Evolutionary conservation across 371 early-diverging fungal genomes (phyloP), one percentile per base, ranked within the genome.

Genomic region (Apophysomyces trapeziformis): DNA sequence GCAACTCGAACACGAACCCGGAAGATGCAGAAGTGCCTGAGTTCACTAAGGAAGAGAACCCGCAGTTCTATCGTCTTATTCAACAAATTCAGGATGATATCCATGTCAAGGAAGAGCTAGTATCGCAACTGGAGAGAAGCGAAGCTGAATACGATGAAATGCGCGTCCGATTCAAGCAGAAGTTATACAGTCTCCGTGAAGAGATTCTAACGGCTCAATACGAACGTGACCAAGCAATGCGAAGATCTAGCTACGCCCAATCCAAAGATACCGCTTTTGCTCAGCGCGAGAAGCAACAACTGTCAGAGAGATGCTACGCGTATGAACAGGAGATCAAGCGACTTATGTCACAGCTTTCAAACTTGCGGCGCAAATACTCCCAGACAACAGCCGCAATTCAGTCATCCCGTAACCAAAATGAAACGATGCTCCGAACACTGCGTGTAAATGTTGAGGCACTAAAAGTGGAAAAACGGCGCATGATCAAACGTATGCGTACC

Each of bases 401-500:
- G 12, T 73, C 77, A 39, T 74, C 78, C 13, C 83, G 84, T 21
- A 83, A 71, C 60, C 66, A 79, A 57, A 78, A 79, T 35, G 86
- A 85, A 66, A 71, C 69, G 21, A 76, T 77, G 61, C 61, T 87
- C 4, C 73, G 80, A 41, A 77, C 75, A 0, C 72, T 87, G 54
- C 75, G 78, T 35, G 68, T 70, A 7, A 77, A 78, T 36, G 78
- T 88, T 9, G 87, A 88, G 64, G 78, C 79, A 1, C 82, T 86
- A 59, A 87, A 85, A 76, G 79, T 79, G 12, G 93, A 93, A 71
- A 93, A 93, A 69, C 68, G 83, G 37, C 83, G 87, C 4, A 89
- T 91, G 87, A 71, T 90, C 68, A 89, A 88, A 64, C 85, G 89
- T n/a, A 89, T 92, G 80, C 88, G 89, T 66, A 86, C 85, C 45